phyloP scores from a whole-genome alignment of 345 rosid genomes.

The Citrus australasica region DNA sequence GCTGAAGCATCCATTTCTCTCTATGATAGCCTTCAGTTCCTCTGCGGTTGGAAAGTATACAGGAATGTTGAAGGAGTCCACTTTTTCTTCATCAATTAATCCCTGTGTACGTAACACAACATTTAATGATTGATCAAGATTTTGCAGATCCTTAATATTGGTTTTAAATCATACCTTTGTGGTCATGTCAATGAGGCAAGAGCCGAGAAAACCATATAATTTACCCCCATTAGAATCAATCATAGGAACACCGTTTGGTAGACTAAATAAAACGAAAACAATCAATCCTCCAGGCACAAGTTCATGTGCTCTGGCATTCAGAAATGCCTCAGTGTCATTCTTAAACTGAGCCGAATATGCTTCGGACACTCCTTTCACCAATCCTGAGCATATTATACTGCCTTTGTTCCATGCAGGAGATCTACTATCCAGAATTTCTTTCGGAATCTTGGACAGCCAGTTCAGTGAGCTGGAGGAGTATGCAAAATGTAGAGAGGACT shows the following conservation, averaged over 20 bases:
- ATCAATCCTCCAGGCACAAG: conserved; percentile 11
- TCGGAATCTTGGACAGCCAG: background rate
- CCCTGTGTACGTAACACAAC: background rate
- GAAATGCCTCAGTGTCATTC: background rate
- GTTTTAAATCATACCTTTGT: background rate
- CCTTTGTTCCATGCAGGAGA: conserved; percentile 16
- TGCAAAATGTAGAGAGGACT: background rate
- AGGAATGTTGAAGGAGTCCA: conserved; percentile 18
- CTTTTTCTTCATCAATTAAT: background rate
- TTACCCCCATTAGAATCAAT: background rate
- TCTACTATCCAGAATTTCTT: background rate
- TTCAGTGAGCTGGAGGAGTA: background rate
- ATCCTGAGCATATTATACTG: background rate
- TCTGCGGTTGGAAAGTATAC: background rate
- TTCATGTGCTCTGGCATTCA: conserved; percentile 14
- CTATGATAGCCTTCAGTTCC: background rate
- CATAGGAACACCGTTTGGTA: background rate
- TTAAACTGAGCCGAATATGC: conserved; percentile 6
- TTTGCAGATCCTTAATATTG: background rate
- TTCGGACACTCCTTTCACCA: background rate
- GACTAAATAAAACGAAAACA: background rate
- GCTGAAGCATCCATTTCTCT: conserved; percentile 1
- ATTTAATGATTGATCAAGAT: background rate
- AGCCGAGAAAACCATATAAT: background rate
- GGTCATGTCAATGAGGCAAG: background rate